Base-by-base conservation (phyloP, 1,284 basidiomycete genomes). In the Vanrija pseudolonga region DNA sequence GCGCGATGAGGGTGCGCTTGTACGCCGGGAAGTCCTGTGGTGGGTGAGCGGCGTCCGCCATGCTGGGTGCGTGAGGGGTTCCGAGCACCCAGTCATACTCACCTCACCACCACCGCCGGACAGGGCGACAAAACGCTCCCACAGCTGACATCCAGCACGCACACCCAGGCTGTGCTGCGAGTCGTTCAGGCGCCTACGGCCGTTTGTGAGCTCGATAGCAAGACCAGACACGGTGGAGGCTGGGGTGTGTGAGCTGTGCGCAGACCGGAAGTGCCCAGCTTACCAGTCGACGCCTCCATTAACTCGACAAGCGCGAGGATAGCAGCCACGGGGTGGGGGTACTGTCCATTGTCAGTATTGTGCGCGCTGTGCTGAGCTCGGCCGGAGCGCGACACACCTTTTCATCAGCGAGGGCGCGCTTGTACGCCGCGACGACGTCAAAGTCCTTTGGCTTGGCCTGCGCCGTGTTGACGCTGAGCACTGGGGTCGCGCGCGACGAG, bases 271-370 rank as follows among this genome's bases (percentile, higher is more conserved):
- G 19, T 8, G 22, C 22, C 8, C 19, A 38, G 37, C 68, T 48
- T 8, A 76, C 76, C 71, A 6, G 70, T 72, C 2, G 75, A 76
- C 17, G 70, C 61, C 50, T 74, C 73, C 60, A 78, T 74, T 24
- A 76, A 57, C 56, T 76, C 69, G 3, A 74, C 73, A 1, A 78
- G 60, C 15, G 77, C 72, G 5, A 75, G 58, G 50, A 78, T 77
- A n/a, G 77, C 77, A 23, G 77, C 77, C 17, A 78, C 67, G 44
- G 77, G 77, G 51, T 75, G 76, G 18, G 76, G 74, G 19, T 64
- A 61, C 64, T 67, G 39, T 15, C 9, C 14, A 52, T 15, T 14
- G 28, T 56, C 44, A 57, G 55, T 24, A 39, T 4, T 17, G 6
- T 18, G 12, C 3, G 6, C 15, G 43, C 14, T 24, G 4, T 17